Percentiles rank a stretch among this genome's conserved stretches.
Evolutionary conservation across 2,329 filamentous ascomycete genomes (phyloP).

Genomic region (Acrodontium crateriforme): DNA sequence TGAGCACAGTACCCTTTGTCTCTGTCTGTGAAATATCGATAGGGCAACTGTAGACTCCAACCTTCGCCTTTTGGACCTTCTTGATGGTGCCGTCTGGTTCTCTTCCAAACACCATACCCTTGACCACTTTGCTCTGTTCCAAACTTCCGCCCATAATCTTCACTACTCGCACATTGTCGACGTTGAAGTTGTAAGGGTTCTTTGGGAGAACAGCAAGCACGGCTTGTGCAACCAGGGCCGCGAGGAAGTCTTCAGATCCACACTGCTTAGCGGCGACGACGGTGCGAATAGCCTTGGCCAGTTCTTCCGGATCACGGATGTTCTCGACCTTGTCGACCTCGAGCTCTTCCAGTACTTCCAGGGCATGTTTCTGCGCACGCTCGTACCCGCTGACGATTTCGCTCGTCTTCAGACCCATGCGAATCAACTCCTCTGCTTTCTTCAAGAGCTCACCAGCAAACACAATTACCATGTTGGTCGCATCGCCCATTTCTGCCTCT

Average conservation of each 20-base stretch:
- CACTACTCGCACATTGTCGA: constrained; percentile 96
- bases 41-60: constrained; percentile 90
- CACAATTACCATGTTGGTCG: constrained; percentile 92
- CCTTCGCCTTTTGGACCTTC: constrained; percentile 85
- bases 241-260: constrained; percentile 79
- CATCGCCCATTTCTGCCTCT: constrained; percentile 97
- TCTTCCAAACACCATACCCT: constrained; percentile 96
- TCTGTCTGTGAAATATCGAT: constrained; percentile 94
- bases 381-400: constrained; percentile 96
- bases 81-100: constrained; percentile 84
- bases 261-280: constrained; percentile 95
- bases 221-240: constrained; percentile 72
- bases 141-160: constrained; percentile 98
- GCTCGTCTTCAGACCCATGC: constrained; percentile 96
- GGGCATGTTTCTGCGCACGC: constrained; percentile 77
- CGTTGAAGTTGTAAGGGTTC: constrained; percentile 92
- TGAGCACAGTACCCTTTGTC: constrained; percentile 92
- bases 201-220: constrained; percentile 83
- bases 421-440: constrained; percentile 91
- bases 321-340: constrained; percentile 83
- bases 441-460: constrained; percentile 87
- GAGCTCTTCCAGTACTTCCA: constrained; percentile 68
- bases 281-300: constrained; percentile 89
- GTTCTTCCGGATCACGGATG: constrained; percentile 63
- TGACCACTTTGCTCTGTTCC: constrained; percentile 86